Conservation (phyloP, 1,284 basidiomycete species). For the Heterobasidion irregulare region DNA sequence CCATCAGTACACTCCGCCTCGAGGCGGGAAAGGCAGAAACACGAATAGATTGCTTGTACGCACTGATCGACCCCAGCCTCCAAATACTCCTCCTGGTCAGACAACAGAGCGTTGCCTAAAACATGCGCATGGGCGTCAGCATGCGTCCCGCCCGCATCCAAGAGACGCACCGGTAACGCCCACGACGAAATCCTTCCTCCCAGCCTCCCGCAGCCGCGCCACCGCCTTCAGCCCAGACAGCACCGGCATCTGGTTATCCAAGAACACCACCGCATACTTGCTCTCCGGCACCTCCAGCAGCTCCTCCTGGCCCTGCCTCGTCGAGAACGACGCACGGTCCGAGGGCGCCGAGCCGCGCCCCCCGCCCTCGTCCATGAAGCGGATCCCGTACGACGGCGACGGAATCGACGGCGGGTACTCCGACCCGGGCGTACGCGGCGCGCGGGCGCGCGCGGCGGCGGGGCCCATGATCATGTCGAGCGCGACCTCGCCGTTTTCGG, state of each 20-base stretch:
- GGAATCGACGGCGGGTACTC: neutral
- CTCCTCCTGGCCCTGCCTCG: constrained; percentile 6
- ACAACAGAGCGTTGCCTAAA: constrained; percentile 53
- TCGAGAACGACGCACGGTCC: neutral
- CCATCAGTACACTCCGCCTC: neutral
- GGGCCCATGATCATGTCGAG: constrained; percentile 61
- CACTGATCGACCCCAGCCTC: constrained; percentile 73
- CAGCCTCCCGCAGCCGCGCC: constrained; percentile 54
- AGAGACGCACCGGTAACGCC: constrained; percentile 60
- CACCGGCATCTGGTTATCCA: constrained; percentile 87
- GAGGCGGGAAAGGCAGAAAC: neutral
- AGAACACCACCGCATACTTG: constrained; percentile 66
- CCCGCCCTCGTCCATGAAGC: neutral
- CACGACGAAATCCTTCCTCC: constrained; percentile 68
- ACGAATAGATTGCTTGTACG: constrained; percentile 16
- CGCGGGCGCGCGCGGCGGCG: constrained; percentile 1
- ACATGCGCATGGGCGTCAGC: constrained; percentile 9
- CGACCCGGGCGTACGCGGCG: constrained; percentile 8
- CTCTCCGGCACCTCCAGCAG: neutral
- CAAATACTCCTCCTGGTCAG: constrained; percentile 69
- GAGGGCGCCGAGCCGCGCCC: neutral
- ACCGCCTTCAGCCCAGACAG: constrained; percentile 74
- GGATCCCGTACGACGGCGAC: neutral
- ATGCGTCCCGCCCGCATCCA: constrained; percentile 8
- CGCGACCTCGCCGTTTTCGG: constrained; percentile 84